Base-by-base conservation (phyloP, 2,329 filamentous ascomycete genomes). In the Niveomyces coronatus region DNA sequence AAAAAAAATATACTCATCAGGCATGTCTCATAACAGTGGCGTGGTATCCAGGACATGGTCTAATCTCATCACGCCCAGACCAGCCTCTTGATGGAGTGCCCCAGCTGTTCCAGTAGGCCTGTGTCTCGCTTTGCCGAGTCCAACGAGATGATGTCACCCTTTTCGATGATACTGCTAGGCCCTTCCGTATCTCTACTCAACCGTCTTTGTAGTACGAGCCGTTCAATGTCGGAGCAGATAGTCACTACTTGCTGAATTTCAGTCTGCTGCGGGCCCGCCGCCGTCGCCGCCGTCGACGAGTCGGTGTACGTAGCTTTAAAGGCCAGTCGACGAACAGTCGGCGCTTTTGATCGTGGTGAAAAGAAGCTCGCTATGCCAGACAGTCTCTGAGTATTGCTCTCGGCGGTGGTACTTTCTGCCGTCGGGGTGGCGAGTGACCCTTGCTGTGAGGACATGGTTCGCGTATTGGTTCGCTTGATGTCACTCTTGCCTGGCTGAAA, bases 11-110 rank as follows among this genome's bases (percentile, higher is more conserved):
- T 37, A 10, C 14, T 34, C n/a, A n/a, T n/a, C n/a, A n/a, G n/a
- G n/a, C n/a, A n/a, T n/a, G n/a, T n/a, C n/a, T n/a, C n/a, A n/a
- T n/a, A n/a, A n/a, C n/a, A n/a, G n/a, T n/a, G n/a, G n/a, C n/a
- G n/a, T 15, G 4, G 11, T 14, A 31, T 40, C 22, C 39, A 43
- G 26, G 14, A 28, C 38, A n/a, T n/a, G n/a, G n/a, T 42, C 40
- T 47, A 43, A n/a, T n/a, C n/a, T n/a, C 39, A 44, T 45, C 52
- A 71, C 33, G 73, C 74, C 91, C 91, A 96, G 10, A 98, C 87
- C 55, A 96, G 62, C 67, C 85, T 94, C 74, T 94, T 95, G 51
- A 96, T 70, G 42, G 82, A 83, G 65, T 96, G 87, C 2, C 87
- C 85, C 52, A 93, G 62, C 56, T 89, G 81, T 60, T 95, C 89